Base-by-base conservation (phyloP, 352 stramenopile species). In the Phytophthora ohioensis region DNA sequence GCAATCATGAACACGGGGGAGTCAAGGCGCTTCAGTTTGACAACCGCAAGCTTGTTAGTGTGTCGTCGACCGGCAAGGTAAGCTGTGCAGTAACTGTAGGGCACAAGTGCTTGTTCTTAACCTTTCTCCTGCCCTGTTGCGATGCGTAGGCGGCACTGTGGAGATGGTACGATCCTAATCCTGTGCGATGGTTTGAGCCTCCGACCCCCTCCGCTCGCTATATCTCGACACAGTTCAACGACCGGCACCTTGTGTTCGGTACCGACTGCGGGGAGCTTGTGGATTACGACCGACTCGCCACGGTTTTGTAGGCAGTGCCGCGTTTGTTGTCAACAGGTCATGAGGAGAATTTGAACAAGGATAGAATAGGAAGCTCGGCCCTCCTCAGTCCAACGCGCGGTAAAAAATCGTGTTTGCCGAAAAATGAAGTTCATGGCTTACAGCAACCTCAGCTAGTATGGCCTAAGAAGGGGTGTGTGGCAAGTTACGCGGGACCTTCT, bases 11-110 rank as follows among this genome's bases (percentile, higher is more conserved):
- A 30, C 84, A 93, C 59, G 87, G 89, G 15, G 90, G 87, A 36
- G 71, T 95, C 15, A 88, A 88, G 47, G 80, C 80, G 5, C 63
- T 97, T 38, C 83, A 95, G 52, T 95, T 95, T 68, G 90, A 97
- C 65, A 95, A 90, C 71, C 88, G 88, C 45, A 97, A 97, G 73
- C 70, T 97, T 56, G 78, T 97, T 67, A 94, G 79, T 31, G 84
- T 95, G 30, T 95, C 90, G 30, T 63, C 79, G 12, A 82, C 75
- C 10, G 85, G 84, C 64, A 93, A 93, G 76, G 87, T 94, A 80
- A 45, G 56, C 21, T 27, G 21, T 27, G 21, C 21, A 27, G 21
- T 27, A 27, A 27, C 21, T 27, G 21, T 27, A 27, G 21, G 21
- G 21, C 21, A 27, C 21, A 27, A 27, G 21, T 27, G 21, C 21